Conservation (phyloP, 495 filamentous ascomycete species). For the Clohesyomyces aquaticus region DNA sequence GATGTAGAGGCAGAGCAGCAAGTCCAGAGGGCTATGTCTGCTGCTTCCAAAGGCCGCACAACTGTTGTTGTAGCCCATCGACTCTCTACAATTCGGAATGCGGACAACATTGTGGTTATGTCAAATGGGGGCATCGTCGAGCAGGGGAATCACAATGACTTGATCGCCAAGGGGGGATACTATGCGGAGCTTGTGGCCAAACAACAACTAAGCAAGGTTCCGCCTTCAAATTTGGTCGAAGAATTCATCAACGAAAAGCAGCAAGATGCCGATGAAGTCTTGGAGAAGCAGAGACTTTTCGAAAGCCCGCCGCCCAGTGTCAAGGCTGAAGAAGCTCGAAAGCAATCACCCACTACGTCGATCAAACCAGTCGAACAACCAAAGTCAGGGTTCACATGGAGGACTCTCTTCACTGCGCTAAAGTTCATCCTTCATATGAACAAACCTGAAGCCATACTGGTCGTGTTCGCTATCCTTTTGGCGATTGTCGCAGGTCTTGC, state of each 20-base stretch:
- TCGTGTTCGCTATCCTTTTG: neutral
- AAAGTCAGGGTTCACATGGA: too few species aligned
- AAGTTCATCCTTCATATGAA: neutral
- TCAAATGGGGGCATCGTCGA: constrained; percentile 78
- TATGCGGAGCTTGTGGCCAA: constrained; percentile 81
- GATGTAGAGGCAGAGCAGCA: constrained; percentile 93
- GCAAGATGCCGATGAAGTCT: too few species aligned
- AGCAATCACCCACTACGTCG: too few species aligned
- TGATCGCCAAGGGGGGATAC: constrained; percentile 62
- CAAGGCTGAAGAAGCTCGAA: too few species aligned
- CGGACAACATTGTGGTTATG: constrained; percentile 95
- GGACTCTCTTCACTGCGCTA: too few species aligned
- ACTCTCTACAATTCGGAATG: constrained; percentile 87
- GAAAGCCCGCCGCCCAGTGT: too few species aligned
- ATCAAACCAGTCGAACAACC: too few species aligned
- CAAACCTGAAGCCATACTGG: neutral
- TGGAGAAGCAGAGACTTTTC: too few species aligned
- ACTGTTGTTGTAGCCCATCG: constrained; percentile 96
- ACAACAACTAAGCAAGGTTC: neutral
- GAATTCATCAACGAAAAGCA: too few species aligned
- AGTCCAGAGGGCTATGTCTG: constrained; percentile 88
- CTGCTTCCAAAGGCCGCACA: constrained; percentile 80
- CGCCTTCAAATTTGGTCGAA: neutral
- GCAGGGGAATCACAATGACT: constrained; percentile 76
- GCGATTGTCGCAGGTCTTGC: neutral